phyloP scores from a whole-genome alignment of 2,329 filamentous ascomycete genomes.

The Thielaviopsis punctulata region DNA sequence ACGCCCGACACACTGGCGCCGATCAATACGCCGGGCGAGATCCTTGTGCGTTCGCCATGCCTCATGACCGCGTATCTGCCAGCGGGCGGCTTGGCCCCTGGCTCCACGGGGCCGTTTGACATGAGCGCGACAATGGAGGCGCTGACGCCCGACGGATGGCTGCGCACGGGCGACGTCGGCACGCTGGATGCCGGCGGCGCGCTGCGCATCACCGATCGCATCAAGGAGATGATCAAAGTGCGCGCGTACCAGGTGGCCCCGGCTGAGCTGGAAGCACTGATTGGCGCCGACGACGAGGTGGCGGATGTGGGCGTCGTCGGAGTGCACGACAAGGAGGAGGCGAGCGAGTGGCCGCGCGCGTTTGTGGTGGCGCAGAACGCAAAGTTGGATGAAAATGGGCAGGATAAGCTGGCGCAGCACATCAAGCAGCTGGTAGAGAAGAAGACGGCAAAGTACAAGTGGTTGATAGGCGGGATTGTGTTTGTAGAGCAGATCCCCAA shows the following conservation, averaged over 20 bases:
- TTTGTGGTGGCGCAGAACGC: slow-evolving; percentile 33
- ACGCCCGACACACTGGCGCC: background rate
- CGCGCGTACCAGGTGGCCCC: slow-evolving; percentile 43
- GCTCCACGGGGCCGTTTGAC: slow-evolving; percentile 16
- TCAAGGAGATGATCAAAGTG: slow-evolving; percentile 51
- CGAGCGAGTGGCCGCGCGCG: slow-evolving; percentile 45
- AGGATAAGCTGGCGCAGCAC: slow-evolving; percentile 27
- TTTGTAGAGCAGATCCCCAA: slow-evolving; percentile 57
- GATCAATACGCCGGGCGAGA: slow-evolving; percentile 39
- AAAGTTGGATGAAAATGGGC: slow-evolving; percentile 18
- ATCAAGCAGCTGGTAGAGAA: slow-evolving; percentile 41
- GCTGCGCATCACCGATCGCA: slow-evolving; percentile 52
- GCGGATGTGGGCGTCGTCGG: slow-evolving; percentile 50
- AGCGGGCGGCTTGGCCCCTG: slow-evolving; percentile 25
- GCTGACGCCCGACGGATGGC: slow-evolving; percentile 41
- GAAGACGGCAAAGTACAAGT: slow-evolving; percentile 46
- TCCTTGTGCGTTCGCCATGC: slow-evolving; percentile 46
- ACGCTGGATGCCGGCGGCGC: slow-evolving; percentile 36
- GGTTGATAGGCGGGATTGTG: slow-evolving; percentile 51
- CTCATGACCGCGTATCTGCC: slow-evolving; percentile 54
- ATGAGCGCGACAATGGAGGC: slow-evolving; percentile 23
- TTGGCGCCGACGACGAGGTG: slow-evolving; percentile 26
- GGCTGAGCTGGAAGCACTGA: slow-evolving; percentile 27
- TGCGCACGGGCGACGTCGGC: slow-evolving; percentile 55
- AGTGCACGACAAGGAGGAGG: slow-evolving; percentile 33